Percentiles rank a stretch among this genome's conserved stretches.
These are phyloP conservation scores for Penicillium sp. DNA, from an alignment of 2,329 filamentous ascomycete species.

Conservation along the genomic window DNA sequence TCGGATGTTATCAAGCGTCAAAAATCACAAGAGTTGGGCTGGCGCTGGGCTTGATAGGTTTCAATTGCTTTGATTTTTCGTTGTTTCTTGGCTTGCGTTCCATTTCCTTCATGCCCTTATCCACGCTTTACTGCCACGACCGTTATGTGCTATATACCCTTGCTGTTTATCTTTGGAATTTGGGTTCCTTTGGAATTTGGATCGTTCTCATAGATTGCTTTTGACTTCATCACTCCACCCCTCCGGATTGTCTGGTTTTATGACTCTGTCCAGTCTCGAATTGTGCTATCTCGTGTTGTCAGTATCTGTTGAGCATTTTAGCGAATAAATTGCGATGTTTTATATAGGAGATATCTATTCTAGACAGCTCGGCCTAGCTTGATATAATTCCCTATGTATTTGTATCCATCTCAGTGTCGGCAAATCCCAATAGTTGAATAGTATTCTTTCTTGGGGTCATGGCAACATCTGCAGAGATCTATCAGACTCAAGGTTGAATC, in stretches of 20 bases:
- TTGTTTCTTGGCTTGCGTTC: neutral
- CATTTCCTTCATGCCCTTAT: neutral
- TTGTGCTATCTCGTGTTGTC: neutral
- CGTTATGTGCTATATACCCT: constrained; percentile 3
- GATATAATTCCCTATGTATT: no score
- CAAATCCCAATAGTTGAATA: neutral
- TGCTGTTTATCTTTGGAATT: neutral
- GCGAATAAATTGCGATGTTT: neutral
- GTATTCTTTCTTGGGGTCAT: neutral
- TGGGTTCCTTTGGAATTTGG: no score
- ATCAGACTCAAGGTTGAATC: neutral
- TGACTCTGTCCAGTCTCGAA: no score
- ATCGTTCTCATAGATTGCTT: neutral
- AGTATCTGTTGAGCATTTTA: neutral
- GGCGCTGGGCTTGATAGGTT: constrained; percentile 32
- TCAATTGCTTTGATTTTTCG: neutral
- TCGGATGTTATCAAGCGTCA: constrained; percentile 21
- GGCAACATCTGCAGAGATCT: neutral
- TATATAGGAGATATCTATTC: neutral
- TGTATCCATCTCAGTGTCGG: neutral
- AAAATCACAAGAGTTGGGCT: constrained; percentile 25
- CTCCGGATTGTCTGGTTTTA: neutral
- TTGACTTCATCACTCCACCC: neutral
- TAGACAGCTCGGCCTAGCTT: neutral
- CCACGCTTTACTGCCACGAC: neutral